Base-by-base conservation (phyloP, 768 basidiomycete species). In the Hygrophorus russula region DNA sequence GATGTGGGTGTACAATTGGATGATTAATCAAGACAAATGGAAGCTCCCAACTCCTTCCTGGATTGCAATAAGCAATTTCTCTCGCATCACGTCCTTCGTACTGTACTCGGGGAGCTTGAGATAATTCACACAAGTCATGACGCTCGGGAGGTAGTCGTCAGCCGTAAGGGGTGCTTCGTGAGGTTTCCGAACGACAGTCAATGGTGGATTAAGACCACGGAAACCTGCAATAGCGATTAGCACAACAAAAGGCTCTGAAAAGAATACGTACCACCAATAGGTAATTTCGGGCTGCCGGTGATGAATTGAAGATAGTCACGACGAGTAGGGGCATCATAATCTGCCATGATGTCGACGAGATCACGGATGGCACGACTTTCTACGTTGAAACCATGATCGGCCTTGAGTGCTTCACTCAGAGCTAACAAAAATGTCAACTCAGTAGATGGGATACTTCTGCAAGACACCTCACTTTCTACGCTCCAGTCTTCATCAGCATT, bases 401-500 rank as follows among this genome's bases (percentile, higher is more conserved):
- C 96, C 61, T 97, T 98, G 59, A 97, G 60, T 2, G 85, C 80
- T 58, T 94, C 92, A 30, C 74, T 77, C 28, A 98, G 71, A 15
- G 91, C 94, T 96, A 31, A 15, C 39, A 34, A 14, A 30, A 27
- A 50, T 28, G 63, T 51, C 40, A 19, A 29, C 33, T 33, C 32
- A 13, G 49, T 19, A 32, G 33, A 33, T 33, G 40, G 51, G 14
- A 38, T 34, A 18, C 36, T n/a, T 35, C 33, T 18, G 8, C 1
- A 40, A 47, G 15, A 24, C 4, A 6, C 65, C 89, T 50, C 60
- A 97, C 93, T 90, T 60, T 96, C 92, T 9, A 71, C 57, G 48
- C 76, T 80, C 96, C 96, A 99, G 57, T 99, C 96, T 56, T 99
- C 96, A n/a, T 97, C 90, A 7, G 85, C 79, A 53, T 93, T 93